These are phyloP conservation scores for Sporothrix schenckii DNA, from an alignment of 2,329 filamentous ascomycete species.

Conservation along the genomic window DNA sequence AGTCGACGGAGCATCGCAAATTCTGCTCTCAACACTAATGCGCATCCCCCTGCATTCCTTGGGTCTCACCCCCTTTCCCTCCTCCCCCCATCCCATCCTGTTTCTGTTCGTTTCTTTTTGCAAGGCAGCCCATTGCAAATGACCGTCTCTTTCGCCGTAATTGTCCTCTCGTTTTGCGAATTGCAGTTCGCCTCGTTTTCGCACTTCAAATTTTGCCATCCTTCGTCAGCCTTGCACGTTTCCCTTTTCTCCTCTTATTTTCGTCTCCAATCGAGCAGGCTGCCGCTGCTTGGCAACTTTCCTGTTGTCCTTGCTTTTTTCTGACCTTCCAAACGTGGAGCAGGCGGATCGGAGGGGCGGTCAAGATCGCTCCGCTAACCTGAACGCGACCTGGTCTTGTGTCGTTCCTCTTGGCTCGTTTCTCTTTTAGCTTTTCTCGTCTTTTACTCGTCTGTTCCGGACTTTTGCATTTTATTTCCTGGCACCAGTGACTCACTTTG, in stretches of 20 bases:
- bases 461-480: slow-evolving; percentile 12
- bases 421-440: slow-evolving; percentile 8
- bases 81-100: neutral
- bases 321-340: neutral
- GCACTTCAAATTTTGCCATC: neutral
- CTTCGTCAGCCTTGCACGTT: slow-evolving; percentile 21
- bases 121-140: slow-evolving; percentile 14
- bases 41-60: slow-evolving; percentile 27
- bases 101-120: neutral
- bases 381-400: slow-evolving; percentile 8
- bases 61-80: slow-evolving; percentile 21
- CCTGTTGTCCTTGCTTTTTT: neutral
- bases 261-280: slow-evolving; percentile 2
- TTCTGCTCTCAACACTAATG: slow-evolving; percentile 27
- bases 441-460: neutral
- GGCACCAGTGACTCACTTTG: slow-evolving; percentile 19
- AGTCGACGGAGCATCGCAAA: slow-evolving; percentile 21
- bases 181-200: slow-evolving; percentile 19
- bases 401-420: neutral
- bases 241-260: neutral
- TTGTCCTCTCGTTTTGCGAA: neutral
- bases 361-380: slow-evolving; percentile 9
- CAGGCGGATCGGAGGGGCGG: slow-evolving; percentile 4
- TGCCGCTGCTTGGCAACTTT: neutral
- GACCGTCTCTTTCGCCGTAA: neutral